A percentile compares a stretch with the other conserved stretches of the same genome.
Evolutionary conservation across 2,329 filamentous ascomycete species (phyloP).

Genomic region (Aspergillus cejpii): DNA sequence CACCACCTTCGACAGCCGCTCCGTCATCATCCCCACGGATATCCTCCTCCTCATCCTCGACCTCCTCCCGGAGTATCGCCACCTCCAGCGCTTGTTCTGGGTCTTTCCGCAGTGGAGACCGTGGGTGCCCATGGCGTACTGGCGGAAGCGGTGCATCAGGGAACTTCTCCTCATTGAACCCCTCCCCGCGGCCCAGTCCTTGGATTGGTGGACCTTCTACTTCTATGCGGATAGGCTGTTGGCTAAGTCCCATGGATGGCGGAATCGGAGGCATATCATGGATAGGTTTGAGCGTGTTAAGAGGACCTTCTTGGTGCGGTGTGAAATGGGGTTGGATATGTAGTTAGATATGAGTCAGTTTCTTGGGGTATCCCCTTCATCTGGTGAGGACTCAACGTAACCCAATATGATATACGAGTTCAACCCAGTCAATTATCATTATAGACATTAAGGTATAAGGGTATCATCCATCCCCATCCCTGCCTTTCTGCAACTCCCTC

Average conservation of each 20-base stretch:
- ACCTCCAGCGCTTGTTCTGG: not conserved
- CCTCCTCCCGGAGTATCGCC: not conserved
- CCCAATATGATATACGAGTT: too few species aligned
- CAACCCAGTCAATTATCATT: too few species aligned
- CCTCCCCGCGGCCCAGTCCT: not conserved
- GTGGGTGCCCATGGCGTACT: not conserved
- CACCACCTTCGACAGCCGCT: not conserved
- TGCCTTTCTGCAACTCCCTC: constrained; percentile 12
- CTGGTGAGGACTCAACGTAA: too few species aligned
- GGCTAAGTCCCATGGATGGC: not conserved
- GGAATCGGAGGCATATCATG: not conserved
- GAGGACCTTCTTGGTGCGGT: too few species aligned
- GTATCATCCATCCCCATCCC: not conserved
- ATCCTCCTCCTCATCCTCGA: not conserved
- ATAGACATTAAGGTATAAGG: too few species aligned
- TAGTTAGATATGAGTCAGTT: not conserved
- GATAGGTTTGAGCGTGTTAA: not conserved
- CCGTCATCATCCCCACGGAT: not conserved
- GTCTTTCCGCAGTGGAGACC: not conserved
- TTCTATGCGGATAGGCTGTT: not conserved
- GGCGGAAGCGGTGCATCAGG: not conserved
- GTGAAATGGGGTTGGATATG: too few species aligned
- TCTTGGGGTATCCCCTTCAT: not conserved
- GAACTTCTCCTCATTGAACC: not conserved
- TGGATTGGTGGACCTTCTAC: not conserved